Evolutionary conservation across 306 rosid species (phyloP).

Genomic region (Castanopsis chinensis): DNA sequence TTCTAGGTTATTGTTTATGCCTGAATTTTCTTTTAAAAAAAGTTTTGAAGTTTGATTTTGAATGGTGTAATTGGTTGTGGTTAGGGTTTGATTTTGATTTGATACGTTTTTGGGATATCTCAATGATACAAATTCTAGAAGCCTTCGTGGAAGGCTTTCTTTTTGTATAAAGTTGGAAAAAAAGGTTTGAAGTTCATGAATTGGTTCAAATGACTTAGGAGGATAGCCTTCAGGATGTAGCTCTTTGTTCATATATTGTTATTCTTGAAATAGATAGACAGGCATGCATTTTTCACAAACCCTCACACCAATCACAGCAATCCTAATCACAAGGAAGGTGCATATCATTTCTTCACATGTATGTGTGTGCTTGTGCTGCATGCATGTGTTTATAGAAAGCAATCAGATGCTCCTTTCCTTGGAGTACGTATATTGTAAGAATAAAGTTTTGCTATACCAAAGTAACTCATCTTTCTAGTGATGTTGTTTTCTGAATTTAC

Average conservation of each 20-base stretch:
- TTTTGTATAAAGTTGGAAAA: neutral
- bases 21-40: neutral
- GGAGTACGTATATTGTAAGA: neutral
- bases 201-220: neutral
- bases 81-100: neutral
- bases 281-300: neutral
- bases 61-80: neutral
- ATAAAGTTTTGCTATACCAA: neutral
- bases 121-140: neutral
- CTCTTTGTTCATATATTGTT: neutral
- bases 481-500: neutral
- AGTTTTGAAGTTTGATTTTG: neutral
- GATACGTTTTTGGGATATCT: neutral
- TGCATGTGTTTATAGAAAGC: neutral
- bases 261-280: neutral
- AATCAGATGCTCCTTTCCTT: neutral
- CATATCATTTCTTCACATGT: neutral
- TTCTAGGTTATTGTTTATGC: no score
- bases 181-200: neutral
- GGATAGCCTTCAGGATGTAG: neutral
- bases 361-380: no score
- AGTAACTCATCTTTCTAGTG: neutral
- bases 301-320: neutral
- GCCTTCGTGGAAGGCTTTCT: neutral
- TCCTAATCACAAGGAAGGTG: neutral